These are phyloP conservation scores for Ploettnerulaceae sp. DNA, from an alignment of 2,329 filamentous ascomycete species.

Conservation along the genomic window DNA sequence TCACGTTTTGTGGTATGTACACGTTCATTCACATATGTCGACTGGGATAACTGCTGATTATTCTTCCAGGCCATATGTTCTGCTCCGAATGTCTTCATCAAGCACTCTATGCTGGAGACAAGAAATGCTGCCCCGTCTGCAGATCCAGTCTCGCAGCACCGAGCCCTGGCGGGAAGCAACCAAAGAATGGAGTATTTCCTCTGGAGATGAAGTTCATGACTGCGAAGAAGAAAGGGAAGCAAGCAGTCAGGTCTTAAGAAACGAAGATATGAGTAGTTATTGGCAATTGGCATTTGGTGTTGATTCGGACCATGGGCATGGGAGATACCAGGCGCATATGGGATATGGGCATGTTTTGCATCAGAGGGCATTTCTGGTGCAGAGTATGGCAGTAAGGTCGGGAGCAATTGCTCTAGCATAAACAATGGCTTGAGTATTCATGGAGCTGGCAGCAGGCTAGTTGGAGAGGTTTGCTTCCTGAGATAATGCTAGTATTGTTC, in stretches of 20 bases:
- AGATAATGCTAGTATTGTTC: not conserved
- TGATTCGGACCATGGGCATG: not conserved
- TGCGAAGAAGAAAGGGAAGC: slow-evolving; percentile 48
- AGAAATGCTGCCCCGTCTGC: slow-evolving; percentile 57
- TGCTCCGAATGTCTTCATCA: slow-evolving; percentile 59
- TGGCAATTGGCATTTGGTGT: not conserved
- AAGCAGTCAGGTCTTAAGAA: slow-evolving; percentile 22
- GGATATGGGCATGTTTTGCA: too few relatives aligned
- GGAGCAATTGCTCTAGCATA: not conserved
- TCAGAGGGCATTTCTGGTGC: not conserved
- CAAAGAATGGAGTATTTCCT: slow-evolving; percentile 48
- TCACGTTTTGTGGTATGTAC: slow-evolving; percentile 61
- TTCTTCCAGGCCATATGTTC: slow-evolving; percentile 54
- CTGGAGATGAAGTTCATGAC: slow-evolving; percentile 61
- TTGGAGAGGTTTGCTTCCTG: not conserved
- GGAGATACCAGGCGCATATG: too few relatives aligned
- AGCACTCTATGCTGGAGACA: slow-evolving; percentile 54
- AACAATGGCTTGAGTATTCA: too few relatives aligned
- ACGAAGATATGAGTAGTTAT: not conserved
- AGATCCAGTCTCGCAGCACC: slow-evolving; percentile 51
- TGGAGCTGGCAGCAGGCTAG: not conserved
- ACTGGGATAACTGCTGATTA: slow-evolving; percentile 14
- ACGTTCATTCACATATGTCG: not conserved
- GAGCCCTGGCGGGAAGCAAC: slow-evolving; percentile 36
- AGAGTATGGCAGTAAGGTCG: not conserved